A percentile compares a stretch with the other conserved stretches of the same genome.
Conservation (phyloP, 768 basidiomycete genomes). For the Boletus tylopilopsis region DNA sequence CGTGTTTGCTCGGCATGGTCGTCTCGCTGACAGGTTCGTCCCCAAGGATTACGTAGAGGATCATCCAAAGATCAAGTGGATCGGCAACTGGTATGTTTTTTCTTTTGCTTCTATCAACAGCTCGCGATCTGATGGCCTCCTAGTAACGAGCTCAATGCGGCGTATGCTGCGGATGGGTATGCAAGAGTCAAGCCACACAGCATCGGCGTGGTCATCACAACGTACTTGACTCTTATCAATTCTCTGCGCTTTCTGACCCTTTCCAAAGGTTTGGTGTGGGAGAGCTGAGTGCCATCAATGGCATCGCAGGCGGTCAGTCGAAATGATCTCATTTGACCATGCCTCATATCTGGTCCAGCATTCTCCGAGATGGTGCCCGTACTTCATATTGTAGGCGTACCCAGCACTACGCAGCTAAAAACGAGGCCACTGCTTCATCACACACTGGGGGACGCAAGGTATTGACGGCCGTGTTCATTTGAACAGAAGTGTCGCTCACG, state of each 20-base stretch:
- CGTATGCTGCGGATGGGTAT: constrained; percentile 93
- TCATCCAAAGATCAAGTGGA: constrained; percentile 73
- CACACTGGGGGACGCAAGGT: constrained; percentile 82
- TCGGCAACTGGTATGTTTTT: constrained; percentile 71
- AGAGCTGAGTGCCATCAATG: constrained; percentile 83
- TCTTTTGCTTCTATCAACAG: neutral
- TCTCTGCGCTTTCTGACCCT: neutral
- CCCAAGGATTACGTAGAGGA: constrained; percentile 78
- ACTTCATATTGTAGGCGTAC: constrained; percentile 83
- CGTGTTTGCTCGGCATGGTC: neutral
- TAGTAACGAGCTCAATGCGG: constrained; percentile 82
- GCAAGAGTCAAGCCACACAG: constrained; percentile 77
- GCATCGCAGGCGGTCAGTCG: constrained; percentile 65
- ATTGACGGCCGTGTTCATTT: neutral
- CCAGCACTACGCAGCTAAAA: constrained; percentile 70
- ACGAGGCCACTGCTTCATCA: constrained; percentile 77
- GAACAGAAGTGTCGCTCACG: neutral
- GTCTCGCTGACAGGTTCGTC: neutral
- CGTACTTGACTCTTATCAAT: constrained; percentile 38
- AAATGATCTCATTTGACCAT: neutral
- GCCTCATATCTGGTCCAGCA: constrained; percentile 35
- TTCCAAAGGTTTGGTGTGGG: constrained; percentile 81
- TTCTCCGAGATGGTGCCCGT: constrained; percentile 89
- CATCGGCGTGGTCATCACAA: constrained; percentile 74
- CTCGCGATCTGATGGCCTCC: neutral